These are phyloP conservation scores for Blastocystis sp. DNA, from an alignment of 352 stramenopile species.

Conservation along the genomic window DNA sequence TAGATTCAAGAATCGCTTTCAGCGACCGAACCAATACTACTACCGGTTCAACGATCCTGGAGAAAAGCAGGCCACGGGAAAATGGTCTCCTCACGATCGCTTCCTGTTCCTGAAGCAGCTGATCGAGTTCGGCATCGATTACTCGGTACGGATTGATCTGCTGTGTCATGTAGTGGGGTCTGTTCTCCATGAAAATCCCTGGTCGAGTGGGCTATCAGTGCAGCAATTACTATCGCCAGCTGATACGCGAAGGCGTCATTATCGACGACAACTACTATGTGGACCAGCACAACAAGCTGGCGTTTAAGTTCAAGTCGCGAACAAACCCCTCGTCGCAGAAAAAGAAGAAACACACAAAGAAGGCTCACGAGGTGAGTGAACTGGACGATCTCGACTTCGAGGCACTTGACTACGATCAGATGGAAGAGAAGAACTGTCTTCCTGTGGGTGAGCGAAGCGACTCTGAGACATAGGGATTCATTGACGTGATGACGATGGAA, in stretches of 20 bases:
- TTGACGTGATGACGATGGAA: constrained; percentile 47
- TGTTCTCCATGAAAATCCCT: constrained; percentile 64
- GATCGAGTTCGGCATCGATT: constrained; percentile 63
- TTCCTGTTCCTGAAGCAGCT: constrained; percentile 63
- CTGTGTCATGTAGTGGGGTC: constrained; percentile 55
- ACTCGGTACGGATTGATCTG: not conserved
- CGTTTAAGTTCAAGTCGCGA: constrained; percentile 47
- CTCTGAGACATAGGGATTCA: constrained; percentile 39
- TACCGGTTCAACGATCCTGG: constrained; percentile 63
- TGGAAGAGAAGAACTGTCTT: constrained; percentile 34
- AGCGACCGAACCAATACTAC: constrained; percentile 64
- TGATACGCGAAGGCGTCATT: constrained; percentile 62
- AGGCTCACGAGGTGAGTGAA: not conserved
- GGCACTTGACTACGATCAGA: not conserved
- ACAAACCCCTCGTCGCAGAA: not conserved
- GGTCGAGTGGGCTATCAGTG: constrained; percentile 64
- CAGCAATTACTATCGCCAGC: constrained; percentile 64
- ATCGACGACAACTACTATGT: constrained; percentile 63
- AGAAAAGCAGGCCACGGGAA: constrained; percentile 61
- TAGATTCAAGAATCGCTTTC: constrained; percentile 58
- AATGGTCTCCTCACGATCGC: constrained; percentile 62
- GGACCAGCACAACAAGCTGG: constrained; percentile 61
- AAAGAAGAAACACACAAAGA: not conserved
- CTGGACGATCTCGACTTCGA: not conserved
- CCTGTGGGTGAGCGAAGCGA: not conserved